Percentiles rank a stretch among this genome's conserved stretches.
phyloP scores from a whole-genome alignment of 768 basidiomycete species.

The Sistotremastrum suecicum region DNA sequence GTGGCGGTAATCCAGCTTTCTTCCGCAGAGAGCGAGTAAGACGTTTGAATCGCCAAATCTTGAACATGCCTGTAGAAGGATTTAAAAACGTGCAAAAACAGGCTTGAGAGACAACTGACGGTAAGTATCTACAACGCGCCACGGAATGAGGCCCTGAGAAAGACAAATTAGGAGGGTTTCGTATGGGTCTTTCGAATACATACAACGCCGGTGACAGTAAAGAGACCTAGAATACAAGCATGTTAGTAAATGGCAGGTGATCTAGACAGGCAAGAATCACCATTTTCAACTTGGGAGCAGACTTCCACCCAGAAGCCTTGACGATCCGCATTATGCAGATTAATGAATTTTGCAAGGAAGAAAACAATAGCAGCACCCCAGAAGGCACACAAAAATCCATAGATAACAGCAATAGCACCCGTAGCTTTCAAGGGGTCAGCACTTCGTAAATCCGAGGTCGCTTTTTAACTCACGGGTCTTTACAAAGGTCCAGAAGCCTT shows the following conservation, averaged over 20 bases:
- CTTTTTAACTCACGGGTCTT: constrained; percentile 51
- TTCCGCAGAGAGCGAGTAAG: constrained; percentile 41
- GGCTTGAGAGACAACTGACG: constrained; percentile 25
- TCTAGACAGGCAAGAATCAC: constrained; percentile 18
- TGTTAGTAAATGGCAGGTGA: not conserved
- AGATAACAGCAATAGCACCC: constrained; percentile 52
- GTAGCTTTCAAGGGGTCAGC: not conserved
- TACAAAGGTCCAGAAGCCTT: constrained; percentile 69
- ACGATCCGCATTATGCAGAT: constrained; percentile 48
- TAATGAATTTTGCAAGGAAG: constrained; percentile 54
- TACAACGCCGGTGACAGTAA: constrained; percentile 63
- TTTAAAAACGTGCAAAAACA: not conserved
- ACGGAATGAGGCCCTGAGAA: constrained; percentile 46
- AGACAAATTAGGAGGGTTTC: not conserved
- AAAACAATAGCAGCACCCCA: constrained; percentile 81
- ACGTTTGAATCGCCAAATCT: constrained; percentile 64
- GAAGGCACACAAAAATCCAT: constrained; percentile 69
- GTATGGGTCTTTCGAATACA: not conserved
- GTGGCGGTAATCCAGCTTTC: constrained; percentile 48
- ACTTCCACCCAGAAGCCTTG: constrained; percentile 79
- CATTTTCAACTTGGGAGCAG: constrained; percentile 62
- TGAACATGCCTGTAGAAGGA: constrained; percentile 38
- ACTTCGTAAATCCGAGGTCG: not conserved
- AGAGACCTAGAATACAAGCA: constrained; percentile 34
- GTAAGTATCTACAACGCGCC: constrained; percentile 61